Conservation (phyloP, 2,329 filamentous ascomycete species). For the Talaromyces sp. region DNA sequence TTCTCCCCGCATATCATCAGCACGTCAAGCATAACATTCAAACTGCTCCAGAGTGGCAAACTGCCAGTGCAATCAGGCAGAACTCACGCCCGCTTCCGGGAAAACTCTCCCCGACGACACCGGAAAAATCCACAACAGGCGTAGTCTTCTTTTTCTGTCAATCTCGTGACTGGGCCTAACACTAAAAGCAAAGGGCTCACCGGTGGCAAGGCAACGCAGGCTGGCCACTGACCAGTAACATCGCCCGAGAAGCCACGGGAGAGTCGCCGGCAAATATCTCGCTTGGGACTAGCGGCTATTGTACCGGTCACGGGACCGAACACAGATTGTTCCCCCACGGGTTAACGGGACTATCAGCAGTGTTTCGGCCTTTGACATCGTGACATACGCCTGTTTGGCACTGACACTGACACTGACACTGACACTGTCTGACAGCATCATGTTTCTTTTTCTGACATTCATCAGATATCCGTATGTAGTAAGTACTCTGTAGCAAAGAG, state of each 20-base stretch:
- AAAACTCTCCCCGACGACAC: neutral
- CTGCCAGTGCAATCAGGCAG: neutral
- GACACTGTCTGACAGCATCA: neutral
- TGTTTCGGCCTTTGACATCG: neutral
- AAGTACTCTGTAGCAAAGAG: neutral
- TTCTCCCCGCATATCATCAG: slow-evolving; percentile 4
- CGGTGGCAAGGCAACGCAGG: slow-evolving; percentile 2
- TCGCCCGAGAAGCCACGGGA: neutral
- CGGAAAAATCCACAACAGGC: neutral
- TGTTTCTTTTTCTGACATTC: neutral
- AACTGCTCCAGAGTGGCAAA: slow-evolving; percentile 1
- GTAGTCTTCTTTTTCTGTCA: neutral
- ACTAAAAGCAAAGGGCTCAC: neutral
- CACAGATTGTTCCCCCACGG: slow-evolving; percentile 5
- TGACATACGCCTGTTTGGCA: neutral
- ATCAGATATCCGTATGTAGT: neutral
- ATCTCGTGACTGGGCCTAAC: neutral
- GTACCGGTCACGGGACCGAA: slow-evolving; percentile 1
- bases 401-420: neutral
- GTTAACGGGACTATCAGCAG: neutral
- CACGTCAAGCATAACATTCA: neutral
- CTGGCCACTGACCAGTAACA: neutral
- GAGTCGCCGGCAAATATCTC: neutral
- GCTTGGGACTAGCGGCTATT: neutral
- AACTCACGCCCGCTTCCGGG: neutral